Base-by-base conservation (phyloP, 176 grass and related monocot species). In the Poa pratensis region DNA sequence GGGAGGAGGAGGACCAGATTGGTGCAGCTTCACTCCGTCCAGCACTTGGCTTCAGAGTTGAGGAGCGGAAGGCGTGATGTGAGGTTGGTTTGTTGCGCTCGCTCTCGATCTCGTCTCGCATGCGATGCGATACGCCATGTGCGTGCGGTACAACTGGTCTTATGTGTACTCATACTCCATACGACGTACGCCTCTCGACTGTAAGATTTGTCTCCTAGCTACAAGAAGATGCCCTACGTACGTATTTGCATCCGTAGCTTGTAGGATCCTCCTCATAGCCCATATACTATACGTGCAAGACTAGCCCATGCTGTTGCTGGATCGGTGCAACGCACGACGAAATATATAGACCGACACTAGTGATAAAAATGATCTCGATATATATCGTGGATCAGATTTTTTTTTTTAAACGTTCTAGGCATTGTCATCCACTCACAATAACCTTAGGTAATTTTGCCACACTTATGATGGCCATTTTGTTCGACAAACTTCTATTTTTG, bases 41-140 rank as follows among this genome's bases (percentile, higher is more conserved):
- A 48, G 7, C 10, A 48, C 35, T 37, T 37, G 35, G 35, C 35
- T 57, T 10, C 20, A 23, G 55, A 59, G 2, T 18, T 1, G 16
- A 20, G 53, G 2, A 61, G 58, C 58, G 23, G 57, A 60, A 24
- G 57, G 57, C 57, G 57, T 24, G 76, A 69, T 20, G 12, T 53
- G 75, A 42, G 55, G 26, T 16, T 24, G 42, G 50, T 79, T 89
- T 80, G 46, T 67, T 80, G 64, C 63, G 45, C 30, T 37, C 35
- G 35, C 35, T 5, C 35, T 37, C 35, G 35, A 5, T 76, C 54
- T 58, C 19, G 45, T 58, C 54, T 3, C 54, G 48, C 48, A 50
- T 88, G 42, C 42, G 42, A 55, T 80, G 81, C 87, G 35, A 74
- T 80, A 26, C 67, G 27, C 81, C 75, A 84, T 88, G 75, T 69